Evolutionary conservation across 306 rosid genomes (phyloP).

Genomic region (Dicorynia guianensis): DNA sequence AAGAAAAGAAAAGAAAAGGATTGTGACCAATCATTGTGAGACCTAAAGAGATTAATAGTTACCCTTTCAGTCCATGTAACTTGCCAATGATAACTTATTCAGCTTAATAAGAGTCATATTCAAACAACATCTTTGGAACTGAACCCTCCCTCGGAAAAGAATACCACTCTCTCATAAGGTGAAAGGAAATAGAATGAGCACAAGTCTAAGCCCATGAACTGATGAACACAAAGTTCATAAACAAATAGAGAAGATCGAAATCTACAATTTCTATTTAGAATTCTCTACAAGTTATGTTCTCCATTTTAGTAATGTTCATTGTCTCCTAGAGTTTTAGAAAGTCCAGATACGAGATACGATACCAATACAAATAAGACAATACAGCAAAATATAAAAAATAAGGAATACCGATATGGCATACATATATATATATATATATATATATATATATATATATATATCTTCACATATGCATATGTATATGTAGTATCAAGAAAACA

Average conservation of each 20-base stretch:
- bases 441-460: too few species aligned
- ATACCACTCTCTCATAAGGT: slow-evolving; percentile 23
- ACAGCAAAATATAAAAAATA: too few species aligned
- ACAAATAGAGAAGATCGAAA: slow-evolving; percentile 4
- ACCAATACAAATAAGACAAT: too few species aligned
- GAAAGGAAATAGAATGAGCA: slow-evolving; percentile 15
- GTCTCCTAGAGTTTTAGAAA: slow-evolving; percentile 15
- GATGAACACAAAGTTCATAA: too few species aligned
- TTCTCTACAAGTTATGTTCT: background rate
- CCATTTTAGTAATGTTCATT: background rate
- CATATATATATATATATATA: too few species aligned
- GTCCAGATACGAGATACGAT: too few species aligned
- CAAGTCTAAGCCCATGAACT: background rate
- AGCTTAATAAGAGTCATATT: slow-evolving; percentile 1
- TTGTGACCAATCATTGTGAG: background rate
- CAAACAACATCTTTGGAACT: slow-evolving; percentile 5
- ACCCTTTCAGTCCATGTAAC: background rate
- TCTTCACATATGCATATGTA: too few species aligned
- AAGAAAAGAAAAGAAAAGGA: background rate
- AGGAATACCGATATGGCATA: too few species aligned
- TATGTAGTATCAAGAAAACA: too few species aligned
- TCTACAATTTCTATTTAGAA: background rate
- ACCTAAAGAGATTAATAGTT: slow-evolving; percentile 9
- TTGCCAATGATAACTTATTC: background rate
- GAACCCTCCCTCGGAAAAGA: slow-evolving; percentile 12